These are phyloP conservation scores for Cyanidium caldarium DNA, from an alignment of 23 red algal genomes.

Conservation along the genomic window DNA sequence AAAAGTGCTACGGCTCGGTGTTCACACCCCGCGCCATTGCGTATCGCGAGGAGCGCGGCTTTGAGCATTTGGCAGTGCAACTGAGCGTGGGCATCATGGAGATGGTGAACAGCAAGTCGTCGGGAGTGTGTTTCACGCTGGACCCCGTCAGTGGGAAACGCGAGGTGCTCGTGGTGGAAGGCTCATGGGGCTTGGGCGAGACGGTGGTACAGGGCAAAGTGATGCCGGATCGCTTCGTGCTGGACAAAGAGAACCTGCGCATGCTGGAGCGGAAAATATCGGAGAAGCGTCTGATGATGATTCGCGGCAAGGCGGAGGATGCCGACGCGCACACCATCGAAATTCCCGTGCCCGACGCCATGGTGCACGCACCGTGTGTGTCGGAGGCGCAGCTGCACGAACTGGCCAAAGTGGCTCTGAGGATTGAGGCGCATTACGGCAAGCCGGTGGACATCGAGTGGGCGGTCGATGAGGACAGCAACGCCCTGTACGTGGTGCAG, in stretches of 20 bases:
- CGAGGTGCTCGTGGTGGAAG: constrained; percentile 3
- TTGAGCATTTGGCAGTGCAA: not conserved
- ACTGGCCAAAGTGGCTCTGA: not conserved
- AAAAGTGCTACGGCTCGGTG: constrained; percentile 23
- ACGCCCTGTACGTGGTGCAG: constrained; percentile 7
- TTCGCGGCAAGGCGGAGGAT: not conserved
- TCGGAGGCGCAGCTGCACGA: constrained; percentile 5
- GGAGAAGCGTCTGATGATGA: not conserved
- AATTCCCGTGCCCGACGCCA: not conserved
- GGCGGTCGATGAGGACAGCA: constrained; percentile 5
- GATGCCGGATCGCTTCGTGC: not conserved
- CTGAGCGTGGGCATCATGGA: constrained; percentile 11
- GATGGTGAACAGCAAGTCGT: constrained; percentile 7
- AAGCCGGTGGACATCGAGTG: constrained; percentile 16
- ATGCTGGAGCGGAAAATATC: not conserved
- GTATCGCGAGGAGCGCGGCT: constrained; percentile 18
- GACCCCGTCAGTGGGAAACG: constrained; percentile 11
- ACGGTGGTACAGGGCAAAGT: constrained; percentile 23
- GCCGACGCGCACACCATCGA: not conserved
- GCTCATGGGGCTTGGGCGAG: constrained; percentile 9
- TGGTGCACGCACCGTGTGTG: not conserved
- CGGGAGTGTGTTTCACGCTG: constrained; percentile 16
- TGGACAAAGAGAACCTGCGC: not conserved
- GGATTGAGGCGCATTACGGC: constrained; percentile 12
- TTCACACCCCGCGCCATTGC: constrained; percentile 12